Evolutionary conservation across 768 basidiomycete species (phyloP), one percentile per base, ranked within the genome.

Genomic region (Psilocybe cubensis): DNA sequence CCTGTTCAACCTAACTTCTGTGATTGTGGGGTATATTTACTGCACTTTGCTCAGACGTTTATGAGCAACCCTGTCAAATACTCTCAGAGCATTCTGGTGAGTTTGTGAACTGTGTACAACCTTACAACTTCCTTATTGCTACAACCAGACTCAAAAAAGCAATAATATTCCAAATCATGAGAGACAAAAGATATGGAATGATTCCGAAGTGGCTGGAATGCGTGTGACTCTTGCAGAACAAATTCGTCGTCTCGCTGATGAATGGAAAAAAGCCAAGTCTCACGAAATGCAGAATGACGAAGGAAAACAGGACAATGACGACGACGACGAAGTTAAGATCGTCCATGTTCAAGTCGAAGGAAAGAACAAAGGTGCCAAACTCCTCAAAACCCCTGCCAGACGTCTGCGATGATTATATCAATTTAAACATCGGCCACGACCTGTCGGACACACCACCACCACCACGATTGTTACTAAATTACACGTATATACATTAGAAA

Each of bases 1-100:
- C 96, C 96, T 3, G 76, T 78, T 21, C 97, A 99, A 68, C 85
- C 86, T 14, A 98, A 98, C 68, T 92, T 79, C 61, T 92, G 88
- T 66, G 96, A 98, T 70, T 99, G 97, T 63, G 97, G 97, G 5
- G 69, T 97, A 25, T 99, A 92, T 70, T 79, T 98, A 11, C 76
- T 98, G 10, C 94, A 98, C 66, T 93, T 93, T 49, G 90, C 88
- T 7, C 77, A 86, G 63, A 84, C 83, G 0, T 92, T 98, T 67
- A 83, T 97, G 71, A 73, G 68, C 7, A 73, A 89, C 52, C 89
- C 93, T 0, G 66, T 70, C 0, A 67, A 72, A 17, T 83, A 87
- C 56, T 75, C 78, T 51, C 61, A 76, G 8, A 71, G 79, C 28
- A 87, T 92, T 45, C 66, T 78, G 58, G 80, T 81, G 64, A 27